Evolutionary conservation across 75 land plant genomes (phyloP).

Genomic region (Pinus albicaulis): DNA sequence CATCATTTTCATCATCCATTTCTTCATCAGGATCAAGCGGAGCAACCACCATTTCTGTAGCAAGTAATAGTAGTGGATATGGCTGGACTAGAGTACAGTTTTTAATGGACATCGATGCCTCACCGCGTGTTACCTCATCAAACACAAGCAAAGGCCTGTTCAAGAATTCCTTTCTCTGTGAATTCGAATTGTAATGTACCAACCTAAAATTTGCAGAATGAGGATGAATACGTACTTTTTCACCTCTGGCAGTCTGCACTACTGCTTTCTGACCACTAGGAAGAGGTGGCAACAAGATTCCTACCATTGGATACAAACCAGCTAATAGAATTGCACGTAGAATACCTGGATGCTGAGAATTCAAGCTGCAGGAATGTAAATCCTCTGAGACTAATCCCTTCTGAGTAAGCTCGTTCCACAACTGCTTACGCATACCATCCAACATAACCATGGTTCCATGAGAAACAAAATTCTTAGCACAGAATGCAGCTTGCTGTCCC

Average conservation of each 20-base stretch:
- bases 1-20: slow-evolving; percentile 22
- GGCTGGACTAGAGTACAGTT: slow-evolving; percentile 77
- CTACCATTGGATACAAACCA: slow-evolving; percentile 93
- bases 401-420: slow-evolving; percentile 61
- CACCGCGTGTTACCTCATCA: slow-evolving; percentile 96
- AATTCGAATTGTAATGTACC: slow-evolving; percentile 9
- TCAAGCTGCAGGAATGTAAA: slow-evolving; percentile 63
- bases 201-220: slow-evolving; percentile 63
- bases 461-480: slow-evolving; percentile 74
- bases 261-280: slow-evolving; percentile 37
- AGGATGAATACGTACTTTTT: slow-evolving; percentile 80
- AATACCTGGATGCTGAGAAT: slow-evolving; percentile 87
- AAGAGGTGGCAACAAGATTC: slow-evolving; percentile 54
- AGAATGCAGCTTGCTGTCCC: slow-evolving; percentile 60
- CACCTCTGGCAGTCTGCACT: slow-evolving; percentile 75
- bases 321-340: slow-evolving; percentile 83
- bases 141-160: slow-evolving; percentile 51
- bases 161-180: slow-evolving; percentile 12
- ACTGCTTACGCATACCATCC: slow-evolving; percentile 75
- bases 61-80: slow-evolving; percentile 75
- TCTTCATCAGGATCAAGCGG: slow-evolving; percentile 36
- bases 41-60: slow-evolving; percentile 85
- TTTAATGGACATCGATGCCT: slow-evolving; percentile 64
- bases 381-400: slow-evolving; percentile 72
- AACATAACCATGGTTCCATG: slow-evolving; percentile 76